Percentiles rank a stretch among this genome's conserved stretches.
Conservation (phyloP, 352 stramenopile genomes). For the Phytopythium montanum region DNA sequence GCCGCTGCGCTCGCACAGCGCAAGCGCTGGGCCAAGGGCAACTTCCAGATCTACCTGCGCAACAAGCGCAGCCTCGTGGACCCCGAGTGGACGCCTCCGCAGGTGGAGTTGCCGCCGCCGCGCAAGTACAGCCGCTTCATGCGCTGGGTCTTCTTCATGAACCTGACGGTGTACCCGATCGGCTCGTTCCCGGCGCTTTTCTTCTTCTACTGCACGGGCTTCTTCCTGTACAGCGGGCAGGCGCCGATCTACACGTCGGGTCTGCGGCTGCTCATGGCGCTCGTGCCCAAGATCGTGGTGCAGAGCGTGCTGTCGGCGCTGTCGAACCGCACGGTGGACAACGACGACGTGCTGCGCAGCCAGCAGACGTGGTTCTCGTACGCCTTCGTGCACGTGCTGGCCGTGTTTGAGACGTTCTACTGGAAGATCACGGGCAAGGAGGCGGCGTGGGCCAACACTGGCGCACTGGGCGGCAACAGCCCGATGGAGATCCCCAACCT, state of each 20-base stretch:
- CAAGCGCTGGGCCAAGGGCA: constrained; percentile 76
- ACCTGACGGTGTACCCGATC: constrained; percentile 72
- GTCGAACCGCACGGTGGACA: constrained; percentile 70
- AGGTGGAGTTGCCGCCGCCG: constrained; percentile 43
- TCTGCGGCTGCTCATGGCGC: constrained; percentile 57
- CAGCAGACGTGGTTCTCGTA: constrained; percentile 82
- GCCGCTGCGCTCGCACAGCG: constrained; percentile 52
- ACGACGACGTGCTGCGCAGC: constrained; percentile 66
- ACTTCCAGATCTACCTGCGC: constrained; percentile 71
- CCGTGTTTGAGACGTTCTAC: constrained; percentile 71
- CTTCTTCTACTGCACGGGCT: constrained; percentile 74
- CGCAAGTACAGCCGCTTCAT: constrained; percentile 78
- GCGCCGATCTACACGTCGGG: constrained; percentile 69
- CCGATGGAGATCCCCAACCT: constrained; percentile 68
- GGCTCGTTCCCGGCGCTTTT: constrained; percentile 71
- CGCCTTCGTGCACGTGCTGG: constrained; percentile 66
- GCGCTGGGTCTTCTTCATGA: constrained; percentile 82
- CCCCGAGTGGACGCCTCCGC: constrained; percentile 45
- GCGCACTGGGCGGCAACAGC: constrained; percentile 56
- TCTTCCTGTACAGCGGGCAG: constrained; percentile 74
- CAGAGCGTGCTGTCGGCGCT: constrained; percentile 66
- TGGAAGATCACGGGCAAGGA: constrained; percentile 79
- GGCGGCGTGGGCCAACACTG: constrained; percentile 62
- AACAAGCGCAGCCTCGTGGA: constrained; percentile 68
- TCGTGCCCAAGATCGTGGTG: constrained; percentile 70